Base-by-base conservation (phyloP, 768 basidiomycete genomes). In the Daedalea quercina region DNA sequence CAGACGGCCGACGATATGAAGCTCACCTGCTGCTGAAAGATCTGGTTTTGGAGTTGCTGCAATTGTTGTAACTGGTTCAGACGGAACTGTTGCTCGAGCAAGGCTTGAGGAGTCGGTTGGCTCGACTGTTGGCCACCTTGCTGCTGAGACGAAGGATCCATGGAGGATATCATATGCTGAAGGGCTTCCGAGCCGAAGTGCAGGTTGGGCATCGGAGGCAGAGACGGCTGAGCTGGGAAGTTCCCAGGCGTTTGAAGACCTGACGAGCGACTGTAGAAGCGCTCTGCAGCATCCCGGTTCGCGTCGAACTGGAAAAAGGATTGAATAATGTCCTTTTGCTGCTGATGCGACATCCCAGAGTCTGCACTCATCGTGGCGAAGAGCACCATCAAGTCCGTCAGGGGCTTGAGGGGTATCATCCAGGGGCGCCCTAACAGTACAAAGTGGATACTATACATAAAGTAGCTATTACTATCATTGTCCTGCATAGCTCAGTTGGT, bases 1-100 rank as follows among this genome's bases (percentile, higher is more conserved):
- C 9, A 4, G 51, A 19, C 20, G 9, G 11, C 28, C 9, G 31
- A 22, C 9, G 47, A 23, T 48, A 64, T 25, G 34, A n/a, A 12
- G 35, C 79, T 56, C 52, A 86, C 91, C 83, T 93, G 91, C 64
- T 93, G 90, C 62, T 93, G 90, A 54, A 92, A 88, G 54, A 91
- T 87, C 73, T 90, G 86, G 53, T 84, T 84, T 63, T 94, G 88
- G 12, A 85, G 72, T 65, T 87, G 82, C 63, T 86, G 87, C 9
- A 87, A 72, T 65, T 87, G 83, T 56, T 87, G 90, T 2, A 92
- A 72, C 65, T 88, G 87, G 1, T 79, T 78, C 43, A 91, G 74
- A 65, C 85, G 86, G 70, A 88, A 79, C 65, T 90, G 87, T 60
- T 90, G 87, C 62, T 88, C 85, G 40, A 85, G 67, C 34, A 87